Conservation (phyloP, 306 rosid genomes). For the Lathyrus sativus region DNA sequence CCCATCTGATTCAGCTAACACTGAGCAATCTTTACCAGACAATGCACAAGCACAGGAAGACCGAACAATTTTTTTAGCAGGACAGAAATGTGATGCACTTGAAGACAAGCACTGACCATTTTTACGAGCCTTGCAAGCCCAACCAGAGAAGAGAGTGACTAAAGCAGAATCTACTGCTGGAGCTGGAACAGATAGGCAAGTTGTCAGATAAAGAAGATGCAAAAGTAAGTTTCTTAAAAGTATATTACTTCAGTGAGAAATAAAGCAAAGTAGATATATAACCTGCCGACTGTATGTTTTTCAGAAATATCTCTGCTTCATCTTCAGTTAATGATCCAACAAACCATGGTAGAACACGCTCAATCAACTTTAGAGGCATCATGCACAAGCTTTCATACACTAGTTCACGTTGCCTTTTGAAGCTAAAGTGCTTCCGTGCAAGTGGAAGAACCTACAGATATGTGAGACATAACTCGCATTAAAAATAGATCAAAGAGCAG, state of each 20-base stretch:
- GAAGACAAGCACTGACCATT: slow-evolving; percentile 82
- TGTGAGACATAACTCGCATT: slow-evolving; percentile 34
- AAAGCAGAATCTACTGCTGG: slow-evolving; percentile 84
- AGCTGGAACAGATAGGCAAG: slow-evolving; percentile 64
- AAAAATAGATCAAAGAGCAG: slow-evolving; percentile 33
- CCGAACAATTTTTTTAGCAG: slow-evolving; percentile 61
- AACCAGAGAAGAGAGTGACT: slow-evolving; percentile 91
- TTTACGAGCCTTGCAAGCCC: slow-evolving; percentile 99
- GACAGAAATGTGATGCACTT: slow-evolving; percentile 74
- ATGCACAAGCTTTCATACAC: slow-evolving; percentile 88
- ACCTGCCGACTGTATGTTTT: slow-evolving; percentile 96
- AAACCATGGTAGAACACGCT: slow-evolving; percentile 94
- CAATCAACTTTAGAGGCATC: slow-evolving; percentile 97
- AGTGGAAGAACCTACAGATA: slow-evolving; percentile 92
- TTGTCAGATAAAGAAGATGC: slow-evolving; percentile 44
- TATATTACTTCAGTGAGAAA: slow-evolving; percentile 23
- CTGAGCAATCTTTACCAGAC: slow-evolving; percentile 56
- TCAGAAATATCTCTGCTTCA: slow-evolving; percentile 69
- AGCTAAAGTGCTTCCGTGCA: slow-evolving; percentile 89
- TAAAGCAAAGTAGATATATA: slow-evolving; percentile 41
- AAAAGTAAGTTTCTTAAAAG: background rate
- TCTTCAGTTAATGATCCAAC: slow-evolving; percentile 76
- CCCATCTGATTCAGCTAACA: slow-evolving; percentile 53
- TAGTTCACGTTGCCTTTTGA: slow-evolving; percentile 83
- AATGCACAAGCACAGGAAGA: slow-evolving; percentile 58